A percentile compares a stretch with the other conserved stretches of the same genome.
Conservation (phyloP, 495 filamentous ascomycete species). For the Penicillium herquei region DNA sequence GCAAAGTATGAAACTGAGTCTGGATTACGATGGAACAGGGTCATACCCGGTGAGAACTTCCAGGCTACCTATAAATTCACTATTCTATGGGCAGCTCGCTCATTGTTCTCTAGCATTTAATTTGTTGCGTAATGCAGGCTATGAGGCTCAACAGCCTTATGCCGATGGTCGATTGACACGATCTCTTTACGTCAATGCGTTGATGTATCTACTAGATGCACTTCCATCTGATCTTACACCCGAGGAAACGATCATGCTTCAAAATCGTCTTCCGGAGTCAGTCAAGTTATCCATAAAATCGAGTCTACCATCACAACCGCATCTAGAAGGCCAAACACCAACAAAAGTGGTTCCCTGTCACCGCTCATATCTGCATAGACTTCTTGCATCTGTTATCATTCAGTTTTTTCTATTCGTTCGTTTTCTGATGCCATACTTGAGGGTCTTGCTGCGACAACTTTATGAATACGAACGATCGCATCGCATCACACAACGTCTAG, state of each 20-base stretch:
- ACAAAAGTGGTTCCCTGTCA: conserved; percentile 3
- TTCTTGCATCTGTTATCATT: conserved; percentile 55
- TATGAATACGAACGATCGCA: conserved; percentile 66
- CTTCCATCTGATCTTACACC: conserved; percentile 57
- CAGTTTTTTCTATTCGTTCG: conserved; percentile 56
- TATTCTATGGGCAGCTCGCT: background rate
- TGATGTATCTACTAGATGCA: conserved; percentile 64
- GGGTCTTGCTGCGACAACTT: conserved; percentile 45
- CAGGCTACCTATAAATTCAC: background rate
- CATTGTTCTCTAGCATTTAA: conserved; percentile 30
- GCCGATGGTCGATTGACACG: conserved; percentile 50
- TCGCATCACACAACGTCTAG: conserved; percentile 54
- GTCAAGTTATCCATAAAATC: conserved; percentile 17
- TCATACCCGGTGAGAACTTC: conserved; percentile 40
- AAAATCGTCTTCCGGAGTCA: conserved; percentile 28
- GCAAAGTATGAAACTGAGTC: conserved; percentile 37
- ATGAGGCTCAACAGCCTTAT: conserved; percentile 38
- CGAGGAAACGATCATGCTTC: conserved; percentile 31
- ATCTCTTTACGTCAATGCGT: conserved; percentile 64
- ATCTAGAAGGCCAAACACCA: conserved; percentile 22
- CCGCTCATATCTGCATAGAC: conserved; percentile 56
- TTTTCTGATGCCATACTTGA: conserved; percentile 58
- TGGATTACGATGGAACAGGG: conserved; percentile 41
- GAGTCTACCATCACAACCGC: conserved; percentile 20
- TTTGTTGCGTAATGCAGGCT: conserved; percentile 38